Evolutionary conservation across 2,329 filamentous ascomycete species (phyloP), one percentile per base, ranked within the genome.

Genomic region (Teratosphaeria destructans): DNA sequence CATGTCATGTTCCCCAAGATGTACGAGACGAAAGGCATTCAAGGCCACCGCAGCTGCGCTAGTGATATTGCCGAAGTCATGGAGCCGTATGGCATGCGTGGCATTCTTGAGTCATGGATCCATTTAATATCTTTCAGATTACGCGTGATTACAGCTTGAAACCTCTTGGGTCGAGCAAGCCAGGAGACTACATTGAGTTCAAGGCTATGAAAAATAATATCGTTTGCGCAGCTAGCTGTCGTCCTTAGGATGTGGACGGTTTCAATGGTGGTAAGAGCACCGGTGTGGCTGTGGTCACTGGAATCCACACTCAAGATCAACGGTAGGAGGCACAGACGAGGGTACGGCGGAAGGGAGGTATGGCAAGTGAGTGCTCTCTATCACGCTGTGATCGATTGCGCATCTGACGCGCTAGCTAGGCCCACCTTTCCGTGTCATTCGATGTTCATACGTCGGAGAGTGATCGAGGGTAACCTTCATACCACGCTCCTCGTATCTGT

Each of bases 111-210:
- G 67, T 72, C 8, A 70, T 71, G 12, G 61, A 74, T 59, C 73
- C 74, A 14, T 75, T 75, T 64, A 75, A 75, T 65, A 65, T 74
- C 58, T 75, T 75, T 59, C 73, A 75, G 61, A 75, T 75, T 60
- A 75, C 73, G 52, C 73, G 74, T 16, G 71, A 73, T 58, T 75
- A 74, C 57, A 67, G 64, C 32, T 62, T 75, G 49, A 75, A 76
- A 62, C 65, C 65, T 19, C 59, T 75, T 49, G 68, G 70, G n/a
- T 71, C 66, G 57, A 73, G 71, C 57, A 72, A 69, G 65, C 64
- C 73, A 3, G 72, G 73, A 5, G 73, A 75, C 62, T 75, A 68
- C 62, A 66, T 75, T 37, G 72, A 75, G 62, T 74, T 75, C 60
- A 68, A 73, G 63, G 73, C 71, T 11, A 59, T 73, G 61, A 65